Evolutionary conservation across 805 yeast species (phyloP), one percentile per base, ranked within the genome.

Genomic region (Lipomyces japonicus): DNA sequence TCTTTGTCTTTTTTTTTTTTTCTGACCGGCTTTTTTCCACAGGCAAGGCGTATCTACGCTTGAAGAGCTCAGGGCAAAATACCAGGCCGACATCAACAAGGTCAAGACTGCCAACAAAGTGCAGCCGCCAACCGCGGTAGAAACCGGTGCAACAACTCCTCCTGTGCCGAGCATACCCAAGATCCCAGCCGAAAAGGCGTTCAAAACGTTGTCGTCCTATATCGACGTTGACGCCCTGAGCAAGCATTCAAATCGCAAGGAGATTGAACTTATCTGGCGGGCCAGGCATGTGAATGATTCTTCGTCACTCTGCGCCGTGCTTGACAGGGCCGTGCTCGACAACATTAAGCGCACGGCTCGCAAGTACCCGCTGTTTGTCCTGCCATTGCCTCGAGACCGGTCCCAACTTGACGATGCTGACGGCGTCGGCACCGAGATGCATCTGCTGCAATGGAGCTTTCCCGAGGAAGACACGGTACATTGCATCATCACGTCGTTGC

Each of bases 371-470:
- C 75, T 80, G 30, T 93, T 93, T 68, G 83, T 93, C n/a, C 74
- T 93, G 22, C 98, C 98, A 0, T 70, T 93, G 48, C 96, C 97
- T 3, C 79, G 82, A 59, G 79, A 72, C 18, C 46, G 59, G 12
- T 25, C 35, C 28, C 10, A 43, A 37, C 19, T 14, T 14, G 37
- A 34, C 16, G 37, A 18, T 14, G 19, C 10, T 6, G 31, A 32
- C n/a, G 36, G 41, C 30, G 35, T 38, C 34, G 74, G 69, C 12
- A 59, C 67, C 6, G 98, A 93, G 69, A 75, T 93, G 70, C 97
- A 93, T 64, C 88, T 84, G 65, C 80, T 90, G 21, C 97, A 93
- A 70, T 93, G 98, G 98, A 75, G 80, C 18, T 86, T 88, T 65
- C 90, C 84, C 12, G 95, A 91, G 0, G 82, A 86, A 14, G 61